Evolutionary conservation across 208 protist species (phyloP).

Genomic region (Leishmania major): DNA sequence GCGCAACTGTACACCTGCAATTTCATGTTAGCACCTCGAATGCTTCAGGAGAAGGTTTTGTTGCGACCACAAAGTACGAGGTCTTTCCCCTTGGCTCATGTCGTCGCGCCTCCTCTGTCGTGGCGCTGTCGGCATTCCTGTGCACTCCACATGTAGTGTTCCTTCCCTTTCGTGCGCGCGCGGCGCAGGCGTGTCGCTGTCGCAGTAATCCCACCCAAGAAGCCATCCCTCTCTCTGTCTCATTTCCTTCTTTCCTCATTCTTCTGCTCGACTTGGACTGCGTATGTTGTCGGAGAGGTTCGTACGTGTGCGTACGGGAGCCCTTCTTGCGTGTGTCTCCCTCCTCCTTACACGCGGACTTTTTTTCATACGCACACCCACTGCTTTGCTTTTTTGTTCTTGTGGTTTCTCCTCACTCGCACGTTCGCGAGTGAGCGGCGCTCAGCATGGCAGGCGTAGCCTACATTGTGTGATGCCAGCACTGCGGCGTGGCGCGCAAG

Average conservation of each 20-base stretch:
- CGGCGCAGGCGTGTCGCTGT: neutral
- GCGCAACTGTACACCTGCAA: neutral
- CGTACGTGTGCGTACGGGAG: neutral
- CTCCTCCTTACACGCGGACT: neutral
- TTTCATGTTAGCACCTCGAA: neutral
- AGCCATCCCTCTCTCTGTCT: neutral
- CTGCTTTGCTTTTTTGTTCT: neutral
- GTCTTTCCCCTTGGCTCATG: neutral
- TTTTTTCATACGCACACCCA: neutral
- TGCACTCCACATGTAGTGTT: neutral
- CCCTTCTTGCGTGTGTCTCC: too few relatives aligned
- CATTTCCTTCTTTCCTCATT: neutral
- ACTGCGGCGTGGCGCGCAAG: constrained; percentile 47
- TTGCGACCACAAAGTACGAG: too few relatives aligned
- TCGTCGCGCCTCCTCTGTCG: neutral
- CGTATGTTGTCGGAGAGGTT: neutral
- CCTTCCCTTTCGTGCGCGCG: neutral
- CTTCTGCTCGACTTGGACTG: neutral
- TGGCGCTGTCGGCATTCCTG: neutral
- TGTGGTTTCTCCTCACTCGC: neutral
- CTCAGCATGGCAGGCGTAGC: constrained; percentile 16
- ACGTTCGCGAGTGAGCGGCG: neutral
- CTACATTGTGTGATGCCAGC: constrained; percentile 48
- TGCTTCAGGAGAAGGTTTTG: neutral
- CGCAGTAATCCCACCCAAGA: neutral